Conservation (phyloP, 2,329 filamentous ascomycete genomes). For the Ceratocystis ficicola region DNA sequence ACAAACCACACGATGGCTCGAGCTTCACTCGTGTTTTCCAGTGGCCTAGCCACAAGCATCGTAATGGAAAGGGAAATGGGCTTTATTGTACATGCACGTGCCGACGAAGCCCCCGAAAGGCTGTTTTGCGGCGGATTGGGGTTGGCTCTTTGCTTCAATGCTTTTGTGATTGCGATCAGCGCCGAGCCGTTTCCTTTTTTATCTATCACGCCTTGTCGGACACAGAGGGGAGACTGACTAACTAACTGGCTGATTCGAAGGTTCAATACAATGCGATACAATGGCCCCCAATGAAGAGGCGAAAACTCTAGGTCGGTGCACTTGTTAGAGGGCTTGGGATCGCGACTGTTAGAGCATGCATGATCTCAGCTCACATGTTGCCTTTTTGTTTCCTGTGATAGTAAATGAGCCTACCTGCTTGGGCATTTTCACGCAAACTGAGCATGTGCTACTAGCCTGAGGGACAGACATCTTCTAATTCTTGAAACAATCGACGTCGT, state of each 20-base stretch:
- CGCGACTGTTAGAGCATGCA: neutral
- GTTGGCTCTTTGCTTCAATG: neutral
- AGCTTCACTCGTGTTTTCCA: conserved; percentile 5
- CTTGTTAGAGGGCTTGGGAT: neutral
- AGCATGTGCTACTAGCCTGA: neutral
- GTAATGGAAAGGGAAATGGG: neutral
- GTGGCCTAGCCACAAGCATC: neutral
- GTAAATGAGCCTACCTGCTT: neutral
- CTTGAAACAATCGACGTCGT: conserved; percentile 1
- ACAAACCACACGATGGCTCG: conserved; percentile 2
- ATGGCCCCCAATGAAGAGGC: neutral
- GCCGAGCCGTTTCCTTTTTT: neutral
- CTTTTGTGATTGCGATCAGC: conserved; percentile 3
- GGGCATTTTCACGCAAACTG: neutral
- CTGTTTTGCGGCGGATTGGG: neutral
- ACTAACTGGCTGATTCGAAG: neutral
- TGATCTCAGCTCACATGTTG: neutral
- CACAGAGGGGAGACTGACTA: neutral
- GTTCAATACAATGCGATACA: neutral
- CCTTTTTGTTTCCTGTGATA: neutral
- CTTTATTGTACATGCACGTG: neutral
- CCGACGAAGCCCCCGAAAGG: conserved; percentile 8
- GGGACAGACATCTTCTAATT: neutral
- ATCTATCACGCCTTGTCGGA: too few species aligned
- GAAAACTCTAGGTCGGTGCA: neutral